Percentiles rank a stretch among this genome's conserved stretches.
phyloP scores from a whole-genome alignment of 371 early-diverging fungal species.

The Rhizomucor miehei region DNA sequence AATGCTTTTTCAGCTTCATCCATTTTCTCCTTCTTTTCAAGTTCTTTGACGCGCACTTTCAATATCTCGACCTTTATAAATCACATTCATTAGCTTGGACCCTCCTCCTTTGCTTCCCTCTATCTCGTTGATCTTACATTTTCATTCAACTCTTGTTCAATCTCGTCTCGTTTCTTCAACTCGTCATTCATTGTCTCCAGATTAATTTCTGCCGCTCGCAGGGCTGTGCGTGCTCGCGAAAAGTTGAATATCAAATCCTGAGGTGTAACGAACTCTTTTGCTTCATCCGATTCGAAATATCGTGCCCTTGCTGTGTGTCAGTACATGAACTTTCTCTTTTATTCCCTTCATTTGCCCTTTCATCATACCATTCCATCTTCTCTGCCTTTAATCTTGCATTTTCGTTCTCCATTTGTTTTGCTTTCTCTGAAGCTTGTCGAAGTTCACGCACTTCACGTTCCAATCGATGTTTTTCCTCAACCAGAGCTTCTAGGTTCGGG shows the following conservation, averaged over 20 bases:
- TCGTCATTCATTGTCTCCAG: too few relatives aligned
- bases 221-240: background rate
- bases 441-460: conserved; percentile 4
- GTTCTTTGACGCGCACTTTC: background rate
- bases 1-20: conserved; percentile 6
- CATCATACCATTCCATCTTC: conserved; percentile 17
- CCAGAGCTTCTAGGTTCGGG: conserved; percentile 10
- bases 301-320: conserved; percentile 5
- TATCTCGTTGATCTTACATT: too few relatives aligned
- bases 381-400: conserved; percentile 16
- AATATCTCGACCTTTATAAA: conserved; percentile 11
- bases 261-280: conserved; percentile 10
- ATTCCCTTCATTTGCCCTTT: background rate
- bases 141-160: conserved; percentile 3
- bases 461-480: conserved; percentile 13
- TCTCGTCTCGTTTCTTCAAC: background rate
- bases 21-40: background rate
- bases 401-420: conserved; percentile 11
- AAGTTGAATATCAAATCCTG: conserved; percentile 10
- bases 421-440: conserved; percentile 2
- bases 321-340: background rate
- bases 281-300: conserved; percentile 10
- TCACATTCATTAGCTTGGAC: too few relatives aligned
- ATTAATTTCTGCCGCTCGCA: background rate
- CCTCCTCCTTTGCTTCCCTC: too few relatives aligned